These are phyloP conservation scores for Peterozyma toletana DNA, from an alignment of 805 yeast species.

Conservation along the genomic window DNA sequence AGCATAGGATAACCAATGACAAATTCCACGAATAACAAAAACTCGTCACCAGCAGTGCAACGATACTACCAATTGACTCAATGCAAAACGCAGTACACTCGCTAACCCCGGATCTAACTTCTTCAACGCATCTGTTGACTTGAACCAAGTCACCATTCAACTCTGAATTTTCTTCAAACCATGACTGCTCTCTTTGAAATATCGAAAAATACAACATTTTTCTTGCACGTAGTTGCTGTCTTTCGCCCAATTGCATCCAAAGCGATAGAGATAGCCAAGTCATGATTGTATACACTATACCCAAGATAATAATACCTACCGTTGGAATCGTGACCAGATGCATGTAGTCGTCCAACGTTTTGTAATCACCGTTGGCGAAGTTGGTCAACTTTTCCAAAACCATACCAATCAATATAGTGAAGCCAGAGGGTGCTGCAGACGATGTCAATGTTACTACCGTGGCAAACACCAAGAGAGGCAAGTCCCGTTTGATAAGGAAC, in stretches of 20 bases:
- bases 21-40: slow-evolving; percentile 80
- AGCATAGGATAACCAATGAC: slow-evolving; percentile 68
- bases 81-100: slow-evolving; percentile 55
- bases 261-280: slow-evolving; percentile 47
- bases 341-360: slow-evolving; percentile 23
- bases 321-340: slow-evolving; percentile 25
- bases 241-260: slow-evolving; percentile 72
- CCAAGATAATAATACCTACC: slow-evolving; percentile 34
- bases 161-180: slow-evolving; percentile 57
- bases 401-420: slow-evolving; percentile 60
- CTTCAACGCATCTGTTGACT: slow-evolving; percentile 68
- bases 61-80: slow-evolving; percentile 44
- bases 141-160: slow-evolving; percentile 61
- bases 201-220: slow-evolving; percentile 33
- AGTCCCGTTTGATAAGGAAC: slow-evolving; percentile 20
- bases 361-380: slow-evolving; percentile 24
- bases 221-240: slow-evolving; percentile 55
- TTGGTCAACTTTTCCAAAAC: slow-evolving; percentile 42
- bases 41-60: slow-evolving; percentile 55
- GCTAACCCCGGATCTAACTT: slow-evolving; percentile 57
- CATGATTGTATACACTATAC: slow-evolving; percentile 34
- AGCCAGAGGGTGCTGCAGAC: slow-evolving; percentile 53
- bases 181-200: slow-evolving; percentile 37
- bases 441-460: slow-evolving; percentile 29
- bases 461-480: slow-evolving; percentile 13